Evolutionary conservation across 805 yeast species (phyloP), one percentile per base, ranked within the genome.

Genomic region (Kodamaea hsintzibuensis): DNA sequence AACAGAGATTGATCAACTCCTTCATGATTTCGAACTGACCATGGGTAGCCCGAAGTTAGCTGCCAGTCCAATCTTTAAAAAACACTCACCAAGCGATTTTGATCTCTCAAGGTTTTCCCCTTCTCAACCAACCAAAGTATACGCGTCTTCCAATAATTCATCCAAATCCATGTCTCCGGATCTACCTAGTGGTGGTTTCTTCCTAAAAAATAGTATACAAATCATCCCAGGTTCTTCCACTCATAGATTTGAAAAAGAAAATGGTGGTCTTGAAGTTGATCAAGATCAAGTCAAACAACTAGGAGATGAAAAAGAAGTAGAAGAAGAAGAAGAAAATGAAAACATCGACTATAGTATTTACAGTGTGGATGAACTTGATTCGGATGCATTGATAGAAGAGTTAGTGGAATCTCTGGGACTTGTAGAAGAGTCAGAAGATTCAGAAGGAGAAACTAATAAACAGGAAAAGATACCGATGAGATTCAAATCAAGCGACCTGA

Each of bases 311-410:
- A 22, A 42, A 33, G 10, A 45, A 16, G 18, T 25, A 44, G 13
- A 17, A 19, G 33, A 25, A 13, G 14, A 17, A 12, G 38, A 33
- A 10, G 51, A 40, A 27, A 22, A 42, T 46, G 43, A 37, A 9
- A 19, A 40, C 30, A 35, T 48, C 27, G 42, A 48, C 40, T 48
- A 27, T 13, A 16, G 22, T n/a, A 18, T 51, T n/a, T 51, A 47
- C 39, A 22, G 14, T 5, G 47, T 35, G 35, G 50, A 46, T 7
- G 54, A 51, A 12, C 40, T 51, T 18, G 54, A 51, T 27, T 18
- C 42, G 25, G 54, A 51, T 16, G 54, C 42, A 3, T 40, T 51
- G 38, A 47, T 51, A 13, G 51, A 51, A 14, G 47, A 46, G 16
- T 37, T 51, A 13, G 45, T 50, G 17, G 53, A 50, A n/a, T 40